Percentiles rank a stretch among this genome's conserved stretches.
phyloP scores from a whole-genome alignment of 2,329 filamentous ascomycete species.

The Sarocladium brachiariae region DNA sequence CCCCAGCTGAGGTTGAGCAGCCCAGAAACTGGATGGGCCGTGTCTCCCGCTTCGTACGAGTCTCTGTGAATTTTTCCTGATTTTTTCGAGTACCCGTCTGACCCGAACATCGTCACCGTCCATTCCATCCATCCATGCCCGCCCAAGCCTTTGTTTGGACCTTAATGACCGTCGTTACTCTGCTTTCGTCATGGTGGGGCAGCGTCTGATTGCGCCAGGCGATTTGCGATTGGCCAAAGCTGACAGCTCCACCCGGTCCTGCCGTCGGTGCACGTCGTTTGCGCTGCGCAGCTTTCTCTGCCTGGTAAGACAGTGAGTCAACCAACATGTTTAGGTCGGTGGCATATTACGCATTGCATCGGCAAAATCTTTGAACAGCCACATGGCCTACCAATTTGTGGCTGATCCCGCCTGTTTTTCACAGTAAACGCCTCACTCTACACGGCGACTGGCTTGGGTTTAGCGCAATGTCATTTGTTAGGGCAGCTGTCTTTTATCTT shows the following conservation, averaged over 20 bases:
- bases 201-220: background rate
- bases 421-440: background rate
- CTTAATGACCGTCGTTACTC: too few species aligned
- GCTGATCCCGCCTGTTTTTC: too few species aligned
- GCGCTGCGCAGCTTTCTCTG: background rate
- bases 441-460: background rate
- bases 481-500: conserved; percentile 2
- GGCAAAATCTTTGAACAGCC: too few species aligned
- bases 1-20: background rate
- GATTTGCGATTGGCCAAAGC: conserved; percentile 1
- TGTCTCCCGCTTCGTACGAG: background rate
- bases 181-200: conserved; percentile 9
- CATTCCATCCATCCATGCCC: background rate
- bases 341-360: too few species aligned
- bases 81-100: background rate
- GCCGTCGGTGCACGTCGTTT: background rate
- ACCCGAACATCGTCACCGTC: background rate
- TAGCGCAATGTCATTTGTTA: conserved; percentile 4
- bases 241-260: background rate
- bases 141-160: too few species aligned
- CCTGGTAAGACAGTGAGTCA: background rate
- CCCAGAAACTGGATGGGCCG: too few species aligned
- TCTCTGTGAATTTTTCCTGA: background rate
- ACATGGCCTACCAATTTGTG: too few species aligned
- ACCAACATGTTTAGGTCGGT: too few species aligned